Evolutionary conservation across 2,329 filamentous ascomycete genomes (phyloP).

Genomic region (Aureobasidium sp.): DNA sequence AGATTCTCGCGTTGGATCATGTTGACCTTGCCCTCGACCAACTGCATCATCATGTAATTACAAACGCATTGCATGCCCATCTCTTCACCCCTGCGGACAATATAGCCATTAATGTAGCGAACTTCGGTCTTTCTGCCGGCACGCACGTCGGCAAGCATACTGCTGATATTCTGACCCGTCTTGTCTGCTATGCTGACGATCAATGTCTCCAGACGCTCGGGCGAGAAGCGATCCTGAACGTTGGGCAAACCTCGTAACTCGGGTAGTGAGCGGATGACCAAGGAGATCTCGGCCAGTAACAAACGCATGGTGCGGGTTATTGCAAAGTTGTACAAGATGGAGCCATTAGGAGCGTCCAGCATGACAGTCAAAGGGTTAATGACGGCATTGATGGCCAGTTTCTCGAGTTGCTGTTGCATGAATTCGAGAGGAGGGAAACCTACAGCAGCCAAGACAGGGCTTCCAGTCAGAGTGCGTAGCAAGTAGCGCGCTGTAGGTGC

Average conservation of each 20-base stretch:
- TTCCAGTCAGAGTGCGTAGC: constrained; percentile 55
- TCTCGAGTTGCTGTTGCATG: constrained; percentile 68
- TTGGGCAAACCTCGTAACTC: constrained; percentile 61
- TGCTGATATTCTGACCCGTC: constrained; percentile 53
- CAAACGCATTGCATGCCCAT: constrained; percentile 64
- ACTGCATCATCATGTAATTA: constrained; percentile 64
- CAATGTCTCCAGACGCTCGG: constrained; percentile 56
- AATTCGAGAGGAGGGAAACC: constrained; percentile 55
- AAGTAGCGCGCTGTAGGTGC: constrained; percentile 51
- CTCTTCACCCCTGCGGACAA: constrained; percentile 65
- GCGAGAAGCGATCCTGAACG: constrained; percentile 52
- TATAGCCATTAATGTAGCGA: constrained; percentile 82
- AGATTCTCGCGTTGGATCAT: constrained; percentile 37
- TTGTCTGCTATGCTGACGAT: constrained; percentile 47
- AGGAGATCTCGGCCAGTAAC: constrained; percentile 66
- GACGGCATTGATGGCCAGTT: constrained; percentile 66
- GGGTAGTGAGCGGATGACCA: constrained; percentile 65
- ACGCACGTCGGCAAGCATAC: constrained; percentile 61
- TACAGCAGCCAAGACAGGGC: constrained; percentile 55
- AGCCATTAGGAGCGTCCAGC: constrained; percentile 67
- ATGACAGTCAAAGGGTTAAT: constrained; percentile 77
- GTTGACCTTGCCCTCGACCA: constrained; percentile 64
- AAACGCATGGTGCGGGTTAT: constrained; percentile 61
- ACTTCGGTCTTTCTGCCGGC: constrained; percentile 62
- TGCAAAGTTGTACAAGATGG: constrained; percentile 60